Percentiles rank a stretch among this genome's conserved stretches.
Evolutionary conservation across 768 basidiomycete species (phyloP).

Genomic region (Boletus huronensis): DNA sequence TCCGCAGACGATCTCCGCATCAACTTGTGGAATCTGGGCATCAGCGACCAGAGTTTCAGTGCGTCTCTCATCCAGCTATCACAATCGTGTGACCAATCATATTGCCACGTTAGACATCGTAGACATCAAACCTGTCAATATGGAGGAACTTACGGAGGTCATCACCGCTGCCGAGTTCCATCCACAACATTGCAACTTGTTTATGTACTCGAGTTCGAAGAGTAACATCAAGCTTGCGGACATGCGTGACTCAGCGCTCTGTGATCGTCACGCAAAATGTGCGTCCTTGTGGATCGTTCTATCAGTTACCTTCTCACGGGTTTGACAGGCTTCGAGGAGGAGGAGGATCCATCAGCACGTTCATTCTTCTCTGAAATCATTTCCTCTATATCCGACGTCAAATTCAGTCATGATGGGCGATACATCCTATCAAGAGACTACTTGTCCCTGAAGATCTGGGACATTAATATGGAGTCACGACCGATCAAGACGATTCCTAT

Average conservation of each 20-base stretch:
- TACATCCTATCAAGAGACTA: slow-evolving; percentile 98
- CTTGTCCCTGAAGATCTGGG: slow-evolving; percentile 98
- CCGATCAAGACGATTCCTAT: slow-evolving; percentile 98
- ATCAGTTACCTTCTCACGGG: slow-evolving; percentile 8
- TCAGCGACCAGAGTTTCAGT: slow-evolving; percentile 99
- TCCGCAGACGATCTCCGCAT: slow-evolving; percentile 97
- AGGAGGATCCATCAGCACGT: slow-evolving; percentile 94
- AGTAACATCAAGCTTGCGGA: slow-evolving; percentile 99
- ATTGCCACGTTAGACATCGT: slow-evolving; percentile 74
- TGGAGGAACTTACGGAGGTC: slow-evolving; percentile 99
- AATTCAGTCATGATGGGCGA: slow-evolving; percentile 96
- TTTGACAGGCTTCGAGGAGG: slow-evolving; percentile 89
- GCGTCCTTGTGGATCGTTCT: slow-evolving; percentile 30
- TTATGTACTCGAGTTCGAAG: slow-evolving; percentile 99
- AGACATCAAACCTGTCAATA: slow-evolving; percentile 99
- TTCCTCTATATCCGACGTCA: slow-evolving; percentile 98
- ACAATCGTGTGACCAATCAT: slow-evolving; percentile 4
- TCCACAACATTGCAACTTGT: slow-evolving; percentile 93
- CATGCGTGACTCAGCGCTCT: slow-evolving; percentile 97
- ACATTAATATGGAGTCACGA: slow-evolving; percentile 96
- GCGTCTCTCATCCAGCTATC: slow-evolving; percentile 34
- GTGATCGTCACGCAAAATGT: slow-evolving; percentile 97
- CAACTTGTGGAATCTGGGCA: slow-evolving; percentile 98
- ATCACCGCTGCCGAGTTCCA: slow-evolving; percentile 99
- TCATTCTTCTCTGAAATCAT: slow-evolving; percentile 99